Conservation (phyloP, 2,329 filamentous ascomycete species). For the Periconia macrospinosa region DNA sequence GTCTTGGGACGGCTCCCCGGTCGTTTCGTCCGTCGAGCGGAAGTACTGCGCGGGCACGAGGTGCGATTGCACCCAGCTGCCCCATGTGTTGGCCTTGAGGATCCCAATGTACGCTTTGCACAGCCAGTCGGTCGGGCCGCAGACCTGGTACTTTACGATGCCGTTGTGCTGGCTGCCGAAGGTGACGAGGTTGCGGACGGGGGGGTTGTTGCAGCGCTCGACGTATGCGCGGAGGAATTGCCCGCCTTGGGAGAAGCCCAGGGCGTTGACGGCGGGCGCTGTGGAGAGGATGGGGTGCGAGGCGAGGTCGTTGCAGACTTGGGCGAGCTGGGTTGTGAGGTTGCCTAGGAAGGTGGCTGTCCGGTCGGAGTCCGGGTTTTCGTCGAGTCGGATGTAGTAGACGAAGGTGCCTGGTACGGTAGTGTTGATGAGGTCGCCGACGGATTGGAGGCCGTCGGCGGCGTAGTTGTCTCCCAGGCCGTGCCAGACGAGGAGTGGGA, state of each 20-base stretch:
- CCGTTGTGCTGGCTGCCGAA: slow-evolving; percentile 93
- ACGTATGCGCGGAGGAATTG: slow-evolving; percentile 93
- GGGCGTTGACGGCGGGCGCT: slow-evolving; percentile 81
- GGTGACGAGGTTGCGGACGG: slow-evolving; percentile 77
- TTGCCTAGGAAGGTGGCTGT: slow-evolving; percentile 90
- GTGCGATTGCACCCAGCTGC: slow-evolving; percentile 71
- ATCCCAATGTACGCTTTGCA: slow-evolving; percentile 80
- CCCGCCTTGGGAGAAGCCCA: slow-evolving; percentile 95
- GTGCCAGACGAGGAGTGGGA: slow-evolving; percentile 95
- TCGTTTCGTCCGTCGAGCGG: slow-evolving; percentile 66
- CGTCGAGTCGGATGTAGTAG: slow-evolving; percentile 74
- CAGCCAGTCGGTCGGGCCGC: slow-evolving; percentile 71
- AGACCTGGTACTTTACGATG: slow-evolving; percentile 79
- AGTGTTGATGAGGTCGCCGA: slow-evolving; percentile 71
- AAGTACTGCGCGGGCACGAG: slow-evolving; percentile 96
- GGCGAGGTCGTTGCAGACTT: slow-evolving; percentile 77
- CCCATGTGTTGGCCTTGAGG: slow-evolving; percentile 80
- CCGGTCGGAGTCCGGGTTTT: slow-evolving; percentile 69
- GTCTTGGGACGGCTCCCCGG: slow-evolving; percentile 54
- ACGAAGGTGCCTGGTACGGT: slow-evolving; percentile 82
- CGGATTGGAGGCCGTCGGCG: slow-evolving; percentile 70
- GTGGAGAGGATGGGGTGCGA: slow-evolving; percentile 77
- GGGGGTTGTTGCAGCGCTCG: slow-evolving; percentile 79
- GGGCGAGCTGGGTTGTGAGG: slow-evolving; percentile 73
- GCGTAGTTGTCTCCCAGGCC: slow-evolving; percentile 77